phyloP scores from a whole-genome alignment of 2,329 filamentous ascomycete species.

The Reticulascus tulasneorum region DNA sequence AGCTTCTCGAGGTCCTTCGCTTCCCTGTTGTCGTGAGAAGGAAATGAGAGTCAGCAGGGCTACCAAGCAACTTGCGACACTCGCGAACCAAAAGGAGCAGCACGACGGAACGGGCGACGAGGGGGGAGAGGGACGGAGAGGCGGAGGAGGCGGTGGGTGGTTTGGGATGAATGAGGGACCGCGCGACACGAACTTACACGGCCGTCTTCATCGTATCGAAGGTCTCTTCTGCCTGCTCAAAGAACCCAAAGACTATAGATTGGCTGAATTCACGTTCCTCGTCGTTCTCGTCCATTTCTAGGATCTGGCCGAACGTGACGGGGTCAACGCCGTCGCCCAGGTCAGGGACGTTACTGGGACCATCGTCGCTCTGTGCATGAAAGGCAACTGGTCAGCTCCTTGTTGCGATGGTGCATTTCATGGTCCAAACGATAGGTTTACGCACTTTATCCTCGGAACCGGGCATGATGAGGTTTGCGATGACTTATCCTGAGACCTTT shows the following conservation, averaged over 20 bases:
- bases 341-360: conserved; percentile 23
- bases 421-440: conserved; percentile 16
- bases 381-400: conserved; percentile 8
- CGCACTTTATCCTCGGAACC: conserved; percentile 27
- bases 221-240: conserved; percentile 83
- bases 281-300: conserved; percentile 96
- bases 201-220: conserved; percentile 79
- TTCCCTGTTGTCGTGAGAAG: conserved; percentile 44
- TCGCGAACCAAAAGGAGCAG: too few species aligned
- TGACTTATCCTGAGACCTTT: neutral
- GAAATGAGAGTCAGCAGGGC: conserved; percentile 8
- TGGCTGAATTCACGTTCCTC: conserved; percentile 82
- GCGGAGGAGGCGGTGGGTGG: conserved; percentile 1
- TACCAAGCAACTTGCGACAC: neutral
- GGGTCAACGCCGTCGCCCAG: conserved; percentile 75
- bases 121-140: conserved; percentile 4
- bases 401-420: too few species aligned
- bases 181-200: conserved; percentile 60
- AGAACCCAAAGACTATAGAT: conserved; percentile 87
- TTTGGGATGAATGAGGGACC: conserved; percentile 1
- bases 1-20: conserved; percentile 67
- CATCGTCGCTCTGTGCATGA: conserved; percentile 17
- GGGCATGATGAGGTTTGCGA: conserved; percentile 11
- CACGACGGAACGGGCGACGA: neutral
- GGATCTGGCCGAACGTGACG: conserved; percentile 84